Percentiles rank a stretch among this genome's conserved stretches.
These are phyloP conservation scores for Penicillium canariense DNA, from an alignment of 495 filamentous ascomycete species.

Conservation along the genomic window DNA sequence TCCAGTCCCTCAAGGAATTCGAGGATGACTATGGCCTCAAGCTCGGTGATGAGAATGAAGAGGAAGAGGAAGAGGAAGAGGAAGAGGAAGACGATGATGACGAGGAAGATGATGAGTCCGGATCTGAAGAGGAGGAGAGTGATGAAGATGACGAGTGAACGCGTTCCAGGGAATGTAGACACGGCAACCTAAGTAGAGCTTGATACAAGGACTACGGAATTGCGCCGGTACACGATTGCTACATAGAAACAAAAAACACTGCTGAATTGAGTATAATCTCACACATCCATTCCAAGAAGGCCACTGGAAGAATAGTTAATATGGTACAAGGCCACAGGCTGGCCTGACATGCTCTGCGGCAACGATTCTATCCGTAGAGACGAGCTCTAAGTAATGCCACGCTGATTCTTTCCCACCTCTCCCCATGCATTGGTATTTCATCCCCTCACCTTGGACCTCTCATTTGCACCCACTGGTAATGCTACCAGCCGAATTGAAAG, in stretches of 20 bases:
- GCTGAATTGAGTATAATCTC: constrained; percentile 16
- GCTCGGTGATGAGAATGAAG: constrained; percentile 64
- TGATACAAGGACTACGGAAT: constrained; percentile 7
- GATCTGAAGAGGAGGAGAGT: constrained; percentile 43
- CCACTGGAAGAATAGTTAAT: constrained; percentile 6
- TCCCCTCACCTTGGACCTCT: background rate
- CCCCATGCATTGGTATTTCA: background rate
- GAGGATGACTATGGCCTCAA: constrained; percentile 89
- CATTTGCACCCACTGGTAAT: too few relatives aligned
- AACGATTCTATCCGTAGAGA: background rate
- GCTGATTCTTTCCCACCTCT: too few relatives aligned
- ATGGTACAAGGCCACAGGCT: constrained; percentile 16
- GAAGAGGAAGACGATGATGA: constrained; percentile 58
- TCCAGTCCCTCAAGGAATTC: constrained; percentile 74
- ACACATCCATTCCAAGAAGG: constrained; percentile 3
- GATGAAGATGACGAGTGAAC: constrained; percentile 29
- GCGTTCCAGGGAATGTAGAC: constrained; percentile 19
- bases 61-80: constrained; percentile 62
- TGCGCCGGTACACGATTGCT: background rate
- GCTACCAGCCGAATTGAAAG: constrained; percentile 2
- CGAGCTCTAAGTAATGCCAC: too few relatives aligned
- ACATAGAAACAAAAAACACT: background rate
- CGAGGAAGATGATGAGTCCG: constrained; percentile 41
- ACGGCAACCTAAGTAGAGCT: constrained; percentile 11
- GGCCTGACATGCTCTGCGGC: constrained; percentile 8